Percentiles rank a stretch among this genome's conserved stretches.
Conservation (phyloP, 2,329 filamentous ascomycete species). For the Nothopassalora personata region DNA sequence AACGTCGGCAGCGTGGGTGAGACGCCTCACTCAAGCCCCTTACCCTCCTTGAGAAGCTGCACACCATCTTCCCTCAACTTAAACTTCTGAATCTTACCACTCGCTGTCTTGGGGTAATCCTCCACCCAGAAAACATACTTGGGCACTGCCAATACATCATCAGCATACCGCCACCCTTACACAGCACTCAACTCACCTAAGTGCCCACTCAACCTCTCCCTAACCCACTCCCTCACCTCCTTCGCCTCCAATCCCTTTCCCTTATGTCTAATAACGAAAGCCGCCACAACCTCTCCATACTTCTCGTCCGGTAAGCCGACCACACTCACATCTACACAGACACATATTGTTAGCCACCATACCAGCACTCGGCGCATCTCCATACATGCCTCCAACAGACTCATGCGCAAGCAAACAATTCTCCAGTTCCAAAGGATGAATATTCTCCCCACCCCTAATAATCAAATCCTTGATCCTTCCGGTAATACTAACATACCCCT, state of each 20-base stretch:
- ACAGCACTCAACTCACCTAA: constrained; percentile 43
- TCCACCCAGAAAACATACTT: constrained; percentile 84
- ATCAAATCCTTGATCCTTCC: constrained; percentile 92
- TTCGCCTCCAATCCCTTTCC: constrained; percentile 49
- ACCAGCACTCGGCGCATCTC: no score
- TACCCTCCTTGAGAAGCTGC: constrained; percentile 41
- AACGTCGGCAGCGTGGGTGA: neutral
- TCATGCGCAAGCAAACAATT: constrained; percentile 74
- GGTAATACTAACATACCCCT: constrained; percentile 84
- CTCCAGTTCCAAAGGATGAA: constrained; percentile 88
- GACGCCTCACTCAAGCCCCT: constrained; percentile 22
- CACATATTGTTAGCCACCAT: no score
- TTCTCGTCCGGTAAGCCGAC: constrained; percentile 76
- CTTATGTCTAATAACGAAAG: constrained; percentile 63
- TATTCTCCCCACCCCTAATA: constrained; percentile 91
- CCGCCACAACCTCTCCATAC: constrained; percentile 82
- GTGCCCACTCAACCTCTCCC: constrained; percentile 64
- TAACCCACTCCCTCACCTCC: constrained; percentile 67
- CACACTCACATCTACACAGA: constrained; percentile 79
- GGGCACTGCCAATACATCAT: constrained; percentile 51
- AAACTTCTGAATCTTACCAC: constrained; percentile 95
- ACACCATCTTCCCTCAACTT: constrained; percentile 67
- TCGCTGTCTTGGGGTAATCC: constrained; percentile 89
- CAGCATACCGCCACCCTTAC: constrained; percentile 1
- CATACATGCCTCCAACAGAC: constrained; percentile 56